Evolutionary conservation across 2,329 filamentous ascomycete species (phyloP), one percentile per base, ranked within the genome.

Genomic region (Fusarium zealandicum): DNA sequence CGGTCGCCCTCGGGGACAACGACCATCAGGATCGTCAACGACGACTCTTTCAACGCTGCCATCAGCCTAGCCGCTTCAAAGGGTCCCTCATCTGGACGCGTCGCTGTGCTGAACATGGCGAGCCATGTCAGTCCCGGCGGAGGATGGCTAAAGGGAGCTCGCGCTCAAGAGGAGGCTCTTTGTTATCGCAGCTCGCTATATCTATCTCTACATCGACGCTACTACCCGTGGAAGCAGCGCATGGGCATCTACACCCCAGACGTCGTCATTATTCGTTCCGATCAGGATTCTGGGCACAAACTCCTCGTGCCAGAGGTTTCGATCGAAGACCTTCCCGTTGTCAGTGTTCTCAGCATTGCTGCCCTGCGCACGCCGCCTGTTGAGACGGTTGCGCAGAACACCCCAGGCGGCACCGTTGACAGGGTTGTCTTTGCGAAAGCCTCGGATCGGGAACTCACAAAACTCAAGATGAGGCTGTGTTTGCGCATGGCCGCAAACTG

Each of bases 131-230:
- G 66, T 12, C 78, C 83, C 0, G 88, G 87, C n/a, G 87, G 88
- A 16, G 86, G 85, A 14, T 90, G 86, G 80, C 68, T 80, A 5
- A 78, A 78, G 31, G 87, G 87, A 30, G 77, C 84, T 48, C 71
- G 82, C 25, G 87, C 87, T 0, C 88, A 90, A 70, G 87, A 90
- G 72, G 88, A 90, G 74, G 80, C 82, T 3, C 77, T 90, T 6
- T 90, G 86, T 72, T 87, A 85, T 67, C 82, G 87, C 36, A 84
- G 80, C 38, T 81, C 82, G 1, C 78, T 86, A 7, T 78, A 71
- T 22, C 65, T 78, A 25, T 80, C 79, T 16, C 73, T 85, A 1
- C 72, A 77, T 51, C 60, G 66, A 17, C 59, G 67, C 13, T 80
- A 80, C 65, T 88, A 88, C 66, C 84, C 84, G 0, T 75, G 84